Conservation (phyloP, 768 basidiomycete genomes). For the Hemileccinum impolitum region DNA sequence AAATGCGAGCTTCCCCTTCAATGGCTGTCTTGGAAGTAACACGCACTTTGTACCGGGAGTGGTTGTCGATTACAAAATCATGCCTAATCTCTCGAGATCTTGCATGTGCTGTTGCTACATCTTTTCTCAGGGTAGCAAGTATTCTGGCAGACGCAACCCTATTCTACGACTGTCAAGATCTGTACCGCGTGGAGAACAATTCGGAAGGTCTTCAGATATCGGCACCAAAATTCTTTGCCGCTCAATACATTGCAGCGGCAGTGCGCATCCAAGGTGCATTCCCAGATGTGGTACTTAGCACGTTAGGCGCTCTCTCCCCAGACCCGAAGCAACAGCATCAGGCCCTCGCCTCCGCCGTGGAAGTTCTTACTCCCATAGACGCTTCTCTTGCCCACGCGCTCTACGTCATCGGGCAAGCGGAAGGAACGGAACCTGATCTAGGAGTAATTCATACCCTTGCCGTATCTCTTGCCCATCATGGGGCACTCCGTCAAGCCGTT, state of each 20-base stretch:
- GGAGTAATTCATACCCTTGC: constrained; percentile 30
- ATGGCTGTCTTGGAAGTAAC: constrained; percentile 25
- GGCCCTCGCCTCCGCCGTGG: constrained; percentile 23
- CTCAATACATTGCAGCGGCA: constrained; percentile 27
- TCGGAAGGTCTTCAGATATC: not conserved
- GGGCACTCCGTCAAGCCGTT: constrained; percentile 26
- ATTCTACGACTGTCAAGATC: constrained; percentile 34
- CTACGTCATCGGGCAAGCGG: constrained; percentile 29
- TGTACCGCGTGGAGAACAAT: constrained; percentile 29
- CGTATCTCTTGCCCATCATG: constrained; percentile 27
- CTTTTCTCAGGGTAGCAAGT: constrained; percentile 47
- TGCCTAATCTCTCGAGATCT: constrained; percentile 32
- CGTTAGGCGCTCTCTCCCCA: constrained; percentile 25
- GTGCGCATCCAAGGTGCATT: constrained; percentile 25
- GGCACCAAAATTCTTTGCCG: constrained; percentile 9
- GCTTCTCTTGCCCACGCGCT: constrained; percentile 31
- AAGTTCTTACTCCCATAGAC: constrained; percentile 27
- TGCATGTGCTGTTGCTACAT: constrained; percentile 31
- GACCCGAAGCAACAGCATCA: constrained; percentile 24
- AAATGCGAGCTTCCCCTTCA: not conserved
- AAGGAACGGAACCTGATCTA: constrained; percentile 22
- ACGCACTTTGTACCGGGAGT: constrained; percentile 40
- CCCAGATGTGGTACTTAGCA: constrained; percentile 31
- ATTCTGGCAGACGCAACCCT: constrained; percentile 37
- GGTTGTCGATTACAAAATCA: constrained; percentile 29